Percentiles rank a stretch among this genome's conserved stretches.
Evolutionary conservation across 805 yeast genomes (phyloP).

Genomic region (Schwanniomyces vanrijiae): DNA sequence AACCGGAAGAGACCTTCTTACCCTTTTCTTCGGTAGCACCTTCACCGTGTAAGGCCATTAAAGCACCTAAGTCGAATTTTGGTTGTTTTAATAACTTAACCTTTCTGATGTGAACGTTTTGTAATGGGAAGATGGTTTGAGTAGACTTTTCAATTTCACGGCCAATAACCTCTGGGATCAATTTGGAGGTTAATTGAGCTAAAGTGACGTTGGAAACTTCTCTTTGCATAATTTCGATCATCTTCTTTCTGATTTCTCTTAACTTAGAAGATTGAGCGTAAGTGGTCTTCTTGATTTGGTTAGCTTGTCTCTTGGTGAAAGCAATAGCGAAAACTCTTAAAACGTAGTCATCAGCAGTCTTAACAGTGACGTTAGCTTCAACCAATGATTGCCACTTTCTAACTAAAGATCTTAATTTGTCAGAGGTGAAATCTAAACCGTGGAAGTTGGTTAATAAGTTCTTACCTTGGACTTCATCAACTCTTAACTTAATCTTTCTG

Average conservation of each 20-base stretch:
- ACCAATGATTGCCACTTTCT: constrained; percentile 99
- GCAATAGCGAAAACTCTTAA: constrained; percentile 96
- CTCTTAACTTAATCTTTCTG: constrained; percentile 97
- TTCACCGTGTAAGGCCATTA: constrained; percentile 98
- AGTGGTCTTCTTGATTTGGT: constrained; percentile 96
- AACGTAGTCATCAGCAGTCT: constrained; percentile 97
- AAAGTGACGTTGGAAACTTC: constrained; percentile 94
- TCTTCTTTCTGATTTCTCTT: constrained; percentile 96
- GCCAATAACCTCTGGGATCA: constrained; percentile 98
- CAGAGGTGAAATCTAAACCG: constrained; percentile 97
- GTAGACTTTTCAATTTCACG: constrained; percentile 98
- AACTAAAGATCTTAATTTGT: constrained; percentile 95
- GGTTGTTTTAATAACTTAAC: constrained; percentile 98
- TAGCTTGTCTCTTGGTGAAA: constrained; percentile 96
- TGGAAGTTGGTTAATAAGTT: constrained; percentile 99
- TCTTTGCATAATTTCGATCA: constrained; percentile 93
- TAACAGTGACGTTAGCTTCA: constrained; percentile 97
- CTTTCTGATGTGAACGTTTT: constrained; percentile 98
- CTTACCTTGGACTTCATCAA: constrained; percentile 98
- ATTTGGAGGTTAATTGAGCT: constrained; percentile 94
- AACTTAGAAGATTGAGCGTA: constrained; percentile 97
- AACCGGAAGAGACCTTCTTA: constrained; percentile 96
- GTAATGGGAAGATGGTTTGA: constrained; percentile 93
- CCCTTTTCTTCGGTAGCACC: constrained; percentile 86
- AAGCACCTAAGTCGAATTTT: constrained; percentile 95